Percentiles rank a stretch among this genome's conserved stretches.
Evolutionary conservation across 2,329 filamentous ascomycete genomes (phyloP).

Genomic region (Colletotrichum sp.): DNA sequence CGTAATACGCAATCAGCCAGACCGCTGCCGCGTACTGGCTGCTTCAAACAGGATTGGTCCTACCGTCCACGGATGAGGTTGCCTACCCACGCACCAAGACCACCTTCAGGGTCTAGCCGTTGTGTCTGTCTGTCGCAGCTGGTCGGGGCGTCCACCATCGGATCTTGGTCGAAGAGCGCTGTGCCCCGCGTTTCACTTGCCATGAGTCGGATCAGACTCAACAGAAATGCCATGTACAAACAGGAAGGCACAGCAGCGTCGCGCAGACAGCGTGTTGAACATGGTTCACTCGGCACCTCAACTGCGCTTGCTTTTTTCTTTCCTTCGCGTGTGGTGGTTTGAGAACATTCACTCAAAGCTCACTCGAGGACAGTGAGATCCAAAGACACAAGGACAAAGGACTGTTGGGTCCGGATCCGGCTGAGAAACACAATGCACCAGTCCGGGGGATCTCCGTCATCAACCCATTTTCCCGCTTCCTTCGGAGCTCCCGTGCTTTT

Average conservation of each 20-base stretch:
- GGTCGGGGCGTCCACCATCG: neutral
- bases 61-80: neutral
- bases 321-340: neutral
- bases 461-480: neutral
- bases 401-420: neutral
- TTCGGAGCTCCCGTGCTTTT: neutral
- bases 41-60: neutral
- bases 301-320: neutral
- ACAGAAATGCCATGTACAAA: neutral
- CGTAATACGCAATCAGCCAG: neutral
- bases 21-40: neutral
- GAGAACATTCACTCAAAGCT: neutral
- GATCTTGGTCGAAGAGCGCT: neutral
- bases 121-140: neutral
- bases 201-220: neutral
- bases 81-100: neutral
- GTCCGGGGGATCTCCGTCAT: neutral
- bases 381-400: neutral
- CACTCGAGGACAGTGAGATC: neutral
- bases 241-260: neutral
- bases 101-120: neutral
- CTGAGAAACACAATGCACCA: neutral
- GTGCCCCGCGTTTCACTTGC: slow-evolving; percentile 10
- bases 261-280: neutral
- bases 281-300: neutral